Conservation (phyloP, 208 protist species). For the Plasmodiophora brassicae region DNA sequence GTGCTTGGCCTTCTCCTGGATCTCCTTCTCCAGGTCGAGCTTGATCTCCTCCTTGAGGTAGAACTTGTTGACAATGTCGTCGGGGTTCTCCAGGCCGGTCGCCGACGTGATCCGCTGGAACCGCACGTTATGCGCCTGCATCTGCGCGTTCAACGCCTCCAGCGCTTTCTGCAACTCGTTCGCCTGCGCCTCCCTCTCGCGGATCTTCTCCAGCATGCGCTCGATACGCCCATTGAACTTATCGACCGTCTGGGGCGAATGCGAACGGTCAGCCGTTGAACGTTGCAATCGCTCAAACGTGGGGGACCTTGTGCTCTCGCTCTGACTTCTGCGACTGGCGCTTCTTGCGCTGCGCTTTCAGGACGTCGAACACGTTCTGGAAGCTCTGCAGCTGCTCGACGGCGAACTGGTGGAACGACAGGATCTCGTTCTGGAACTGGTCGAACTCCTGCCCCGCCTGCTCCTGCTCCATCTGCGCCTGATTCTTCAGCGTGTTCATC, state of each 20-base stretch:
- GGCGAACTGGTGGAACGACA: constrained; percentile 23
- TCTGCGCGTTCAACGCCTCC: background rate
- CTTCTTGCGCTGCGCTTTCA: constrained; percentile 18
- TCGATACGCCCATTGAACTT: constrained; percentile 13
- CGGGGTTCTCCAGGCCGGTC: background rate
- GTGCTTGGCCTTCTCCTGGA: constrained; percentile 7
- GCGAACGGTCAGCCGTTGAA: background rate
- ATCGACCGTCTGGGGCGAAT: background rate
- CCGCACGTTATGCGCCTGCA: background rate
- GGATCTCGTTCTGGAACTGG: constrained; percentile 25
- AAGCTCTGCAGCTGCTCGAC: constrained; percentile 4
- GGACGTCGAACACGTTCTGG: constrained; percentile 2
- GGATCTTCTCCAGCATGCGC: constrained; percentile 8
- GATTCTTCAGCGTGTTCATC: constrained; percentile 27
- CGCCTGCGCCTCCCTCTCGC: background rate
- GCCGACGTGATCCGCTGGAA: constrained; percentile 9
- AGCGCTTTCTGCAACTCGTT: background rate
- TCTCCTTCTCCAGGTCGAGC: constrained; percentile 28
- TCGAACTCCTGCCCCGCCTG: constrained; percentile 23
- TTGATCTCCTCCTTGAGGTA: constrained; percentile 33
- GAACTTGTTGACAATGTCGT: constrained; percentile 33
- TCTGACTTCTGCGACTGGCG: background rate
- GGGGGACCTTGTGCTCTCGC: background rate
- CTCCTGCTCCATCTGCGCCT: constrained; percentile 25
- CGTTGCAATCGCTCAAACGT: background rate